These are phyloP conservation scores for Pseudopyrenochaeta lycopersici DNA, from an alignment of 2,329 filamentous ascomycete species.

Conservation along the genomic window DNA sequence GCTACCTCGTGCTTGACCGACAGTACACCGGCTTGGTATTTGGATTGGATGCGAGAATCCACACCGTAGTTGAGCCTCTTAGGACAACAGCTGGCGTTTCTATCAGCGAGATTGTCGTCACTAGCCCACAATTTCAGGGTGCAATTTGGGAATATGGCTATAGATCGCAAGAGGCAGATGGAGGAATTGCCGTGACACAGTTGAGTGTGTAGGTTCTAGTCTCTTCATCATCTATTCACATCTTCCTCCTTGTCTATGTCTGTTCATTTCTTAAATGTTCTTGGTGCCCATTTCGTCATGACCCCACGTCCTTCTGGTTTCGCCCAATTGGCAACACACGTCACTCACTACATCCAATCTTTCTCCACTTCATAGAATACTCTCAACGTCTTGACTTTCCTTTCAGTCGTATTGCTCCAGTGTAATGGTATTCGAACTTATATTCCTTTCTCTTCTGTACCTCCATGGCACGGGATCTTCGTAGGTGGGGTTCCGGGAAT, in stretches of 20 bases:
- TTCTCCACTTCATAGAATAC: not conserved
- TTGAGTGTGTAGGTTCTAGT: slow-evolving; percentile 72
- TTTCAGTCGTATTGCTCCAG: not conserved
- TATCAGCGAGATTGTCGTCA: slow-evolving; percentile 78
- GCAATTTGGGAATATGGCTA: slow-evolving; percentile 91
- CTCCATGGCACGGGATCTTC: too few relatives aligned
- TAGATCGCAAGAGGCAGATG: slow-evolving; percentile 71
- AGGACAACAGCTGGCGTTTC: slow-evolving; percentile 68
- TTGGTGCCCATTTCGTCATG: not conserved
- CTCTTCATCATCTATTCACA: not conserved
- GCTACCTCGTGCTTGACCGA: slow-evolving; percentile 92
- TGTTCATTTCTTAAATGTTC: not conserved
- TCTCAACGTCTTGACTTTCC: not conserved
- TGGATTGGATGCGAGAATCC: slow-evolving; percentile 70
- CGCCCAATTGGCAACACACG: slow-evolving; percentile 17
- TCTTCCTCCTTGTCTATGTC: not conserved
- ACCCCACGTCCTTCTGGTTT: slow-evolving; percentile 1
- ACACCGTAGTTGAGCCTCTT: slow-evolving; percentile 66
- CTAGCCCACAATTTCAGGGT: slow-evolving; percentile 88
- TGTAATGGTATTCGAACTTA: too few relatives aligned
- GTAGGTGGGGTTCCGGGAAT: too few relatives aligned
- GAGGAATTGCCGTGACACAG: slow-evolving; percentile 84
- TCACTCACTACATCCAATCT: slow-evolving; percentile 5
- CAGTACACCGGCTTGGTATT: slow-evolving; percentile 79
- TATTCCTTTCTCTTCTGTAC: too few relatives aligned